Evolutionary conservation across 2,329 filamentous ascomycete genomes (phyloP).

Genomic region (Leptosphaerulina australis): DNA sequence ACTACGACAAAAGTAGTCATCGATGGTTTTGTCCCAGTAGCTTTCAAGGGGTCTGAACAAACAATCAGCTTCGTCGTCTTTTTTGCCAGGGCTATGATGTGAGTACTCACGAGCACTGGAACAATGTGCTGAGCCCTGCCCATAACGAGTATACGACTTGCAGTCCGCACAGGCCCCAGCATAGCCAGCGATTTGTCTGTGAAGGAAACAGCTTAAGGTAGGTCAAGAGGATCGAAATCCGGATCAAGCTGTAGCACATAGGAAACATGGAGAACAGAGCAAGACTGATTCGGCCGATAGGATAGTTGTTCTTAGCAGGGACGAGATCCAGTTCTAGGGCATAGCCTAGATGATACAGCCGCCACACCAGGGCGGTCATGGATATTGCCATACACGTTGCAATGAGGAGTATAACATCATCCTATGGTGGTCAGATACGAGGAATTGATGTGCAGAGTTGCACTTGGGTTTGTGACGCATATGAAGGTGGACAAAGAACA

Average conservation of each 20-base stretch:
- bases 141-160: constrained; percentile 12
- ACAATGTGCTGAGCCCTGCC: constrained; percentile 7
- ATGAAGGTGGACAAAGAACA: neutral
- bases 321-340: constrained; percentile 3
- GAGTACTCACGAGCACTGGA: constrained; percentile 11
- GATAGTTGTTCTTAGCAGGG: constrained; percentile 7
- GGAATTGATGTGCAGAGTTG: no score
- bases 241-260: constrained; percentile 17
- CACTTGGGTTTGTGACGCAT: neutral
- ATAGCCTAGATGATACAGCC: constrained; percentile 12
- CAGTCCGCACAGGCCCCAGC: constrained; percentile 12
- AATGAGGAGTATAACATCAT: constrained; percentile 9
- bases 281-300: constrained; percentile 12
- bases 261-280: constrained; percentile 18
- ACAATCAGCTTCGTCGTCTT: neutral
- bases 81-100: neutral
- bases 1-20: constrained; percentile 15
- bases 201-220: constrained; percentile 22
- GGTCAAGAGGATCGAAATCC: constrained; percentile 19
- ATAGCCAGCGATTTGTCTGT: constrained; percentile 21
- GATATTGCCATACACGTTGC: constrained; percentile 7
- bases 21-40: constrained; percentile 14
- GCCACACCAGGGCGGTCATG: constrained; percentile 16
- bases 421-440: constrained; percentile 2
- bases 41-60: constrained; percentile 9